phyloP scores from a whole-genome alignment of 441 rosid species.

The Bocquillonia castaneifolia region DNA sequence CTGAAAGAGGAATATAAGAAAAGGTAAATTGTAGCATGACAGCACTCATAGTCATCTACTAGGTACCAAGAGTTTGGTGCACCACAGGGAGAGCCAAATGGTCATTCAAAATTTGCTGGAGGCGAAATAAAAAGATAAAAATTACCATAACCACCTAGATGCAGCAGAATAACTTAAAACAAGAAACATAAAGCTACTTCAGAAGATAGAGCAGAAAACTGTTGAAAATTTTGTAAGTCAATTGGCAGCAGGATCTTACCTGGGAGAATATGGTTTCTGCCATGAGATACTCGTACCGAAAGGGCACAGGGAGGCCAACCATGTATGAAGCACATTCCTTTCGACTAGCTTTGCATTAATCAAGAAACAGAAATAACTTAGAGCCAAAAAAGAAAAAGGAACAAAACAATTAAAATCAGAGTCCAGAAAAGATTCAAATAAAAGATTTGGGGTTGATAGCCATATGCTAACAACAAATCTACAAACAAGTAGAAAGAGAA shows the following conservation, averaged over 20 bases:
- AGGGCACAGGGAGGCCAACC: constrained; percentile 95
- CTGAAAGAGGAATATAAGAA: background rate
- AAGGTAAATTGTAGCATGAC: background rate
- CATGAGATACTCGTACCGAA: constrained; percentile 97
- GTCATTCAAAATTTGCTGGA: background rate
- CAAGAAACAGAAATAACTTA: constrained; percentile 41
- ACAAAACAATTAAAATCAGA: constrained; percentile 29
- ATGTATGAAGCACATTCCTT: constrained; percentile 97
- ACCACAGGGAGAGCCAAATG: background rate
- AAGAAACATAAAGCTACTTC: background rate
- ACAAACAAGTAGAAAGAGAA: background rate
- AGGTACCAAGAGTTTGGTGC: background rate
- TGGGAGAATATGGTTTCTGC: constrained; percentile 98
- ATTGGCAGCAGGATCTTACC: constrained; percentile 41
- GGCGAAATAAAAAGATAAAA: background rate
- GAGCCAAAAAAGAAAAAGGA: background rate
- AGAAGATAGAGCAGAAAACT: background rate
- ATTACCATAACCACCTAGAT: constrained; percentile 1
- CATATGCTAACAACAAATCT: background rate
- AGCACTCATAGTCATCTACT: background rate
- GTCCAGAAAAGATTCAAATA: background rate
- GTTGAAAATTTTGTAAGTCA: background rate
- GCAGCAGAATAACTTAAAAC: background rate
- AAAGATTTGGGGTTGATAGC: background rate
- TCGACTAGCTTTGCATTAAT: constrained; percentile 93